Conservation (phyloP, 2,329 filamentous ascomycete genomes). For the Aspergillus versicolor region DNA sequence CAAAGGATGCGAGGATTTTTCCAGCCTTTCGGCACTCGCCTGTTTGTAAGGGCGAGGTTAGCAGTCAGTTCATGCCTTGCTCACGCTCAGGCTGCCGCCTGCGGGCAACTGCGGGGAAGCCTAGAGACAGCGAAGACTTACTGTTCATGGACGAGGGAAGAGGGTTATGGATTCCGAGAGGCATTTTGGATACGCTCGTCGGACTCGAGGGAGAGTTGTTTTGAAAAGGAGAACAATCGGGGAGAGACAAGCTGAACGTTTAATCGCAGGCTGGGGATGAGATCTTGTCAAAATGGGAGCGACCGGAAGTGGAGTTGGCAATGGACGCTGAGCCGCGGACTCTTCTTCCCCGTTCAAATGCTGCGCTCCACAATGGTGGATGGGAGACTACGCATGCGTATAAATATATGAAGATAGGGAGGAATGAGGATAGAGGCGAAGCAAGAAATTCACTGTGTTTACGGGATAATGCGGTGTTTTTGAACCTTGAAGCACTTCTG, state of each 20-base stretch:
- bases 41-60: constrained; percentile 43
- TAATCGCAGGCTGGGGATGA: constrained; percentile 15
- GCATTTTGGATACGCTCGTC: constrained; percentile 34
- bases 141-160: constrained; percentile 50
- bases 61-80: constrained; percentile 23
- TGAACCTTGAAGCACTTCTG: not conserved
- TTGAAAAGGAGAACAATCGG: not conserved
- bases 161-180: constrained; percentile 48
- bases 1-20: constrained; percentile 91
- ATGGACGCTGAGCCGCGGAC: constrained; percentile 18
- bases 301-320: constrained; percentile 26
- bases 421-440: not conserved
- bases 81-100: constrained; percentile 7
- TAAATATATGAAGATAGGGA: not conserved
- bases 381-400: not conserved
- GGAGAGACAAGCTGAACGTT: constrained; percentile 13
- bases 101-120: constrained; percentile 34
- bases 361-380: constrained; percentile 5
- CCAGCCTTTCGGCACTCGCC: constrained; percentile 97
- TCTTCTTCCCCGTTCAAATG: not conserved
- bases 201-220: constrained; percentile 5
- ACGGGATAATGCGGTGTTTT: not conserved
- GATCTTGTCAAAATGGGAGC: constrained; percentile 21
- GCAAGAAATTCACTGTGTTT: not conserved
- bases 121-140: constrained; percentile 30